Evolutionary conservation across 306 rosid genomes (phyloP).

Genomic region (Quercus cerris): DNA sequence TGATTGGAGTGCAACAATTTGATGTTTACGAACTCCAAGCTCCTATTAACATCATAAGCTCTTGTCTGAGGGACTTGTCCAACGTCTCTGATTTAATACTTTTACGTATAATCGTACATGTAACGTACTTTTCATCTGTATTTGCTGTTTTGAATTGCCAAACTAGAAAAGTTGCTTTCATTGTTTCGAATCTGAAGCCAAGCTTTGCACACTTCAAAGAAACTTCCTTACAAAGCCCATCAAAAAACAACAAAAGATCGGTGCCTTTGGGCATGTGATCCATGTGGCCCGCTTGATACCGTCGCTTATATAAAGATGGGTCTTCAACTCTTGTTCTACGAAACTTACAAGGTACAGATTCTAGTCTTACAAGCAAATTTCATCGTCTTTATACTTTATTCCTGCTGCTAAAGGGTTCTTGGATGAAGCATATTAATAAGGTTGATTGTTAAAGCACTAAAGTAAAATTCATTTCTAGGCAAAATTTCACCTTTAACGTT

Average conservation of each 20-base stretch:
- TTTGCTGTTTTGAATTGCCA: conserved; percentile 3
- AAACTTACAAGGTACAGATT: conserved; percentile 39
- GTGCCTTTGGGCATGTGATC: conserved; percentile 28
- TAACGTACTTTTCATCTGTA: conserved; percentile 10
- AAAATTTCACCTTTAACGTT: no score
- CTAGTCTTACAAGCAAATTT: conserved; percentile 7
- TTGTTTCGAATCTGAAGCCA: conserved; percentile 4
- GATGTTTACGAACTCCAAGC: not conserved
- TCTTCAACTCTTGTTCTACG: conserved; percentile 9
- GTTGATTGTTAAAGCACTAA: not conserved
- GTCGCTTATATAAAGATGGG: not conserved
- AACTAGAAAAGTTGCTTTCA: conserved; percentile 26
- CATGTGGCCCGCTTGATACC: conserved; percentile 19
- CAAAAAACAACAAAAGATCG: conserved; percentile 11
- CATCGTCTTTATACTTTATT: conserved; percentile 7
- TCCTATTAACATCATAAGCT: not conserved
- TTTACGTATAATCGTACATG: conserved; percentile 26
- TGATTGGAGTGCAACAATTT: not conserved
- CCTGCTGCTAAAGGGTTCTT: not conserved
- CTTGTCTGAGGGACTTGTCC: not conserved
- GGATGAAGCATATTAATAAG: not conserved
- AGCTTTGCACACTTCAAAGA: conserved; percentile 20
- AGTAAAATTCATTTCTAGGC: not conserved
- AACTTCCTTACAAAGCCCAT: conserved; percentile 46
- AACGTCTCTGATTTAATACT: not conserved